Base-by-base conservation (phyloP, 2,329 filamentous ascomycete genomes). In the Juglanconis sp. region DNA sequence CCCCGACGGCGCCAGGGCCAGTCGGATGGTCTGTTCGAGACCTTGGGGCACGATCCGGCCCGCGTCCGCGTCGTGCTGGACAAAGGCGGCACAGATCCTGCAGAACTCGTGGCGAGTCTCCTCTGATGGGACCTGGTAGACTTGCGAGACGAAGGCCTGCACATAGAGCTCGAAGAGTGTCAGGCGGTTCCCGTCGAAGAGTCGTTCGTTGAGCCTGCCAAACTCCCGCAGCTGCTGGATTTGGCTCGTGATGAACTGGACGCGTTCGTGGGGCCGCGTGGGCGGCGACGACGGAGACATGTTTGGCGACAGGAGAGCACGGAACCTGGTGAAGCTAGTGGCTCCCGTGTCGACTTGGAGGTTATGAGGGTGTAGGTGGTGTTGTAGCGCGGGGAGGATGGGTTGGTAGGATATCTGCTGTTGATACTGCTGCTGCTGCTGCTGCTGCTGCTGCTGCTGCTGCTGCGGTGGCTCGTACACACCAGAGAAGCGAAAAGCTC, bases 151-250 rank as follows among this genome's bases (percentile, higher is more conserved):
- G 42, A 32, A 17, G 53, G n/a, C 32, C 31, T 53, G 47, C 44
- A 40, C 53, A 42, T 50, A 54, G n/a, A 42, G 34, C 49, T 63
- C 47, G 30, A 63, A 49, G 10, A 49, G 53, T 17, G 53, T 63
- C 31, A 36, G 44, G 17, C 46, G 44, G 40, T 5, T 13, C n/a
- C 48, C 53, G 17, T 32, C 36, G 58, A 42, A 42, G 38, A 8
- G 10, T 10, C 61, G 57, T 42, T 51, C 50, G 32, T 53, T 34
- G 8, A 63, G 48, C 11, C 40, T 17, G 10, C 61, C 61, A 7
- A 24, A 17, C 17, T 2, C 40, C 13, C 57, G 49, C 42, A 57
- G 51, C 5, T 44, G 58, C 17, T 17, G 15, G 53, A 58, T 34
- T 30, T 61, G 38, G 9, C n/a, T 24, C n/a, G 34, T 44, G 44